Base-by-base conservation (phyloP, 2,329 filamentous ascomycete species). In the Lecanicillium sp. region DNA sequence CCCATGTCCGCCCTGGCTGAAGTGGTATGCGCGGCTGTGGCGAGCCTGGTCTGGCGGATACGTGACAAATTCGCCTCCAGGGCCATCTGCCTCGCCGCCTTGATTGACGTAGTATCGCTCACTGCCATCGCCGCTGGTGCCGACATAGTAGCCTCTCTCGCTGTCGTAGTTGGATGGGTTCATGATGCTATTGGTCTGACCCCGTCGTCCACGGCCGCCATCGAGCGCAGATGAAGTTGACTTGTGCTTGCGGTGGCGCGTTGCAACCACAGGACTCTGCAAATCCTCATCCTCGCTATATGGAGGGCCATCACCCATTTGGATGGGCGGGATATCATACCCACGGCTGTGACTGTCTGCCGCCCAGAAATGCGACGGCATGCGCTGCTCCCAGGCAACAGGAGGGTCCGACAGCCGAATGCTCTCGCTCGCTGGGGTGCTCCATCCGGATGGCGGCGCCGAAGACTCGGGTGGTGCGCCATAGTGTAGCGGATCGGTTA, bases 221-320 rank as follows among this genome's bases (percentile, higher is more conserved):
- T 69, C 61, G 52, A 67, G 62, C 4, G 69, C 61, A 14, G 72
- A 69, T 2, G 71, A 71, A 1, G 76, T 72, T 3, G 83, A 86
- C 59, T 86, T 94, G 63, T 89, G 83, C 61, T 92, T 94, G 55
- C 84, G 83, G 59, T 94, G 88, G 42, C 85, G 74, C 29, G 84
- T 84, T 48, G 84, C 87, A 12, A 89, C 87, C 14, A 95, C 86
- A 0, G 89, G 89, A 56, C 88, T 94, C 54, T 92, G 87, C 31
- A 96, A 72, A 60, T 97, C 92, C 51, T 97, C 88, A 54, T 97
- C 89, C 63, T 96, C 89, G 60, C 87, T 94, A 66, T 88, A 97
- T 3, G 89, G 90, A 17, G 89, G 89, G 0, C 89, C 89, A 55
- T 92, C 87, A 4, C 79, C 85, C 51, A 92, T 90, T 35, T 87